A percentile compares a stretch with the other conserved stretches of the same genome.
phyloP scores from a whole-genome alignment of 2,329 filamentous ascomycete species.

The Sclerotinia sclerotiorum region DNA sequence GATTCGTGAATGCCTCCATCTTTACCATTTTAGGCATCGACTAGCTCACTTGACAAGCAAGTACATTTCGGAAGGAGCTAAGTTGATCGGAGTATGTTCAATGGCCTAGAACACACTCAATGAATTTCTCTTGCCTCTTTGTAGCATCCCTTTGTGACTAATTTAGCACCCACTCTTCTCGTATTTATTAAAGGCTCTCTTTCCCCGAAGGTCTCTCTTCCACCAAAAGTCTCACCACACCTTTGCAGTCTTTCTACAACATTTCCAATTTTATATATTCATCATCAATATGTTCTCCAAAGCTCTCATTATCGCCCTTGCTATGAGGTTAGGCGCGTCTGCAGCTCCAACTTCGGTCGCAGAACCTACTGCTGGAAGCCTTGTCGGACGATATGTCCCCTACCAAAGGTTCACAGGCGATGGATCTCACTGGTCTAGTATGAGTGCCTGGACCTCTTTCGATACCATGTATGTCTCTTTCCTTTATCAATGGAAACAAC shows the following conservation, averaged over 20 bases:
- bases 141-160: not conserved
- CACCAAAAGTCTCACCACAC: not conserved
- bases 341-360: not conserved
- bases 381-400: not conserved
- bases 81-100: no score
- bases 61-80: no score
- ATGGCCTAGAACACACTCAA: no score
- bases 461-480: conserved; percentile 12
- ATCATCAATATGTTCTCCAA: conserved; percentile 12
- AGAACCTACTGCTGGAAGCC: not conserved
- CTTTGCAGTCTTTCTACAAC: conserved; percentile 11
- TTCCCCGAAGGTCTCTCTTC: not conserved
- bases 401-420: conserved; percentile 17
- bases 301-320: not conserved
- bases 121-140: not conserved
- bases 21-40: no score
- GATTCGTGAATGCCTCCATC: no score
- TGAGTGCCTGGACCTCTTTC: conserved; percentile 8
- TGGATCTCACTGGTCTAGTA: conserved; percentile 8
- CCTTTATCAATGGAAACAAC: no score
- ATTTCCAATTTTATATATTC: not conserved
- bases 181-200: not conserved
- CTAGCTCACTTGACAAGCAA: no score
- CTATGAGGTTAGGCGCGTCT: not conserved
- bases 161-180: not conserved